phyloP scores from a whole-genome alignment of 805 yeast species.

The Nakazawaea laoshanensis region DNA sequence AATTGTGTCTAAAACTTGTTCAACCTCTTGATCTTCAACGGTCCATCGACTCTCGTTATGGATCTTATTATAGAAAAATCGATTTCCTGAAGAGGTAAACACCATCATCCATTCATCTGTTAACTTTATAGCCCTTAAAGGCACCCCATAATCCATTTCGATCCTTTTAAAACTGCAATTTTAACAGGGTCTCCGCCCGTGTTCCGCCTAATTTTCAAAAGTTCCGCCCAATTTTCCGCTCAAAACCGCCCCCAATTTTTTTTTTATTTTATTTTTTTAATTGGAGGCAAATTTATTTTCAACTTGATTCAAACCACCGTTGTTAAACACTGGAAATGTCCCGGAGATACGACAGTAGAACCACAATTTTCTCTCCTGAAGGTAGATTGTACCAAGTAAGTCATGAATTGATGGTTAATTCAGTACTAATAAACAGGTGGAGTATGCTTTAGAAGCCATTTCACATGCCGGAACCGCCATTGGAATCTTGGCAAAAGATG shows the following conservation, averaged over 20 bases:
- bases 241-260: too few relatives aligned
- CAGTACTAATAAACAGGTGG: conserved; percentile 40
- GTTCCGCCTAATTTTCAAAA: too few relatives aligned
- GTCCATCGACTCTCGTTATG: conserved; percentile 26
- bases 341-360: conserved; percentile 98
- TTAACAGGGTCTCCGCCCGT: too few relatives aligned
- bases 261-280: too few relatives aligned
- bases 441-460: conserved; percentile 90
- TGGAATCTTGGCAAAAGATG: conserved; percentile 70
- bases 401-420: conserved; percentile 7
- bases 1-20: conserved; percentile 14
- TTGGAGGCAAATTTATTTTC: too few relatives aligned
- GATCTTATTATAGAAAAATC: conserved; percentile 27
- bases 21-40: conserved; percentile 17
- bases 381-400: conserved; percentile 90
- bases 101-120: conserved; percentile 31
- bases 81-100: conserved; percentile 30
- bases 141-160: conserved; percentile 4
- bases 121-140: conserved; percentile 3
- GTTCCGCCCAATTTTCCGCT: too few relatives aligned
- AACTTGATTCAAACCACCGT: neutral
- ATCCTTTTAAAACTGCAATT: too few relatives aligned
- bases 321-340: conserved; percentile 42
- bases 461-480: conserved; percentile 79
- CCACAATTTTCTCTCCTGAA: conserved; percentile 98